phyloP scores from a whole-genome alignment of 2,329 filamentous ascomycete genomes.

The Tolypocladium guangdongense region DNA sequence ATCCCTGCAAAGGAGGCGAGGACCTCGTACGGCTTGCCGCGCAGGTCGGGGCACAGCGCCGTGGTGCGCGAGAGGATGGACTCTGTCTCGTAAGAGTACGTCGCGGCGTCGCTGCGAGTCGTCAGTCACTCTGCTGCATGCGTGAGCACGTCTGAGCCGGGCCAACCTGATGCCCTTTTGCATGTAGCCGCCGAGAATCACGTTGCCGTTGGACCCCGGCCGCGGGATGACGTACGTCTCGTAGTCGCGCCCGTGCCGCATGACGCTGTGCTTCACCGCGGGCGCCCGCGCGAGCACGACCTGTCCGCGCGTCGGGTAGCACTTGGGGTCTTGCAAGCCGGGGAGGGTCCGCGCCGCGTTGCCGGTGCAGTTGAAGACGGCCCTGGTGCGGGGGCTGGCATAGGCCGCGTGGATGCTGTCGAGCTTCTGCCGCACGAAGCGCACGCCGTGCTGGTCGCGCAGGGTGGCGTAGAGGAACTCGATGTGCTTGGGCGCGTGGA shows the following conservation, averaged over 20 bases:
- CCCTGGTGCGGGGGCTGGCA: constrained; percentile 12
- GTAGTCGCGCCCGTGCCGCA: constrained; percentile 26
- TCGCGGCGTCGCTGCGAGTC: constrained; percentile 17
- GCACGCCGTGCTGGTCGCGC: constrained; percentile 17
- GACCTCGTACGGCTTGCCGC: constrained; percentile 13
- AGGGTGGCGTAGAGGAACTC: constrained; percentile 17
- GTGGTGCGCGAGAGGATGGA: constrained; percentile 25
- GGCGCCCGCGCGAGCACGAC: constrained; percentile 25
- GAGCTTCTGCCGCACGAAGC: constrained; percentile 18
- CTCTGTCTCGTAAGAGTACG: constrained; percentile 23
- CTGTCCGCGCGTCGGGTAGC: constrained; percentile 29
- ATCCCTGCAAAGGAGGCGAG: constrained; percentile 21
- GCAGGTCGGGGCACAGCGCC: constrained; percentile 19
- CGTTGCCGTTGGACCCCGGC: constrained; percentile 22
- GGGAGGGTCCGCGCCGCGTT: constrained; percentile 21
- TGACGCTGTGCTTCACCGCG: constrained; percentile 20
- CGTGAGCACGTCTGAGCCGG: no score
- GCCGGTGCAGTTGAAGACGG: constrained; percentile 25
- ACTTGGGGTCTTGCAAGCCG: constrained; percentile 25
- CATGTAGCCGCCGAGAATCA: constrained; percentile 27
- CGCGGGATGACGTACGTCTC: constrained; percentile 30
- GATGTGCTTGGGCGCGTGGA: constrained; percentile 27
- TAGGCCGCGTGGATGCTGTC: constrained; percentile 16
- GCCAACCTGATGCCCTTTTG: constrained; percentile 22
- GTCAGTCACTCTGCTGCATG: not conserved